Conservation (phyloP, 2,329 filamentous ascomycete genomes). For the Hymenoscyphus salicellus region DNA sequence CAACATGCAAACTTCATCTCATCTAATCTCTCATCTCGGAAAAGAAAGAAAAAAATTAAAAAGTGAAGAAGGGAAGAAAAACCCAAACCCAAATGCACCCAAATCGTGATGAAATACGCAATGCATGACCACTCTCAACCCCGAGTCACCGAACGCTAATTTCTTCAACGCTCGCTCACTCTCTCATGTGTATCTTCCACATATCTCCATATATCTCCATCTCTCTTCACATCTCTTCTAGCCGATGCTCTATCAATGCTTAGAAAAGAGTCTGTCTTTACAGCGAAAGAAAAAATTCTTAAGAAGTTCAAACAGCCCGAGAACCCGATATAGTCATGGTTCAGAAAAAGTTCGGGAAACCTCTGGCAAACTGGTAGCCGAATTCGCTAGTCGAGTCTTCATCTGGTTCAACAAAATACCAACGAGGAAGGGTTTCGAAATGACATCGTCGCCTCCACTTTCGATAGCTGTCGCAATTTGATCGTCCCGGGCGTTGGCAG, state of each 20-base stretch:
- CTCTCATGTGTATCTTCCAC: not conserved
- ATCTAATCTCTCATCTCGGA: not conserved
- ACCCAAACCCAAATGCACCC: not conserved
- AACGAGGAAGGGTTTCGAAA: conserved; percentile 29
- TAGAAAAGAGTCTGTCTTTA: not conserved
- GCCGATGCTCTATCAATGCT: not conserved
- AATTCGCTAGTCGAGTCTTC: conserved; percentile 19
- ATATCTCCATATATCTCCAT: not conserved
- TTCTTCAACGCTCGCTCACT: not conserved
- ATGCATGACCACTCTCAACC: not conserved
- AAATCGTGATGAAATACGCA: not conserved
- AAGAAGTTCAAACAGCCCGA: not conserved
- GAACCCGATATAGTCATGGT: conserved; percentile 1
- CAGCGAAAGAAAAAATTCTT: not conserved
- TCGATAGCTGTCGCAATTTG: conserved; percentile 28
- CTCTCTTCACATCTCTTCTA: not conserved
- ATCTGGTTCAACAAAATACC: conserved; percentile 23
- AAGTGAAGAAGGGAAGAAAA: not conserved
- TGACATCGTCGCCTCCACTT: conserved; percentile 27
- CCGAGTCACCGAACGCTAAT: not conserved
- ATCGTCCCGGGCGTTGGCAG: conserved; percentile 33
- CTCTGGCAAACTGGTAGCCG: not conserved
- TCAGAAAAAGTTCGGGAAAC: not conserved
- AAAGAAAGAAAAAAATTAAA: not conserved
- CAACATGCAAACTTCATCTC: conserved; percentile 1